These are phyloP conservation scores for Trypanosoma rangeli DNA, from an alignment of 208 protist species.

Conservation along the genomic window DNA sequence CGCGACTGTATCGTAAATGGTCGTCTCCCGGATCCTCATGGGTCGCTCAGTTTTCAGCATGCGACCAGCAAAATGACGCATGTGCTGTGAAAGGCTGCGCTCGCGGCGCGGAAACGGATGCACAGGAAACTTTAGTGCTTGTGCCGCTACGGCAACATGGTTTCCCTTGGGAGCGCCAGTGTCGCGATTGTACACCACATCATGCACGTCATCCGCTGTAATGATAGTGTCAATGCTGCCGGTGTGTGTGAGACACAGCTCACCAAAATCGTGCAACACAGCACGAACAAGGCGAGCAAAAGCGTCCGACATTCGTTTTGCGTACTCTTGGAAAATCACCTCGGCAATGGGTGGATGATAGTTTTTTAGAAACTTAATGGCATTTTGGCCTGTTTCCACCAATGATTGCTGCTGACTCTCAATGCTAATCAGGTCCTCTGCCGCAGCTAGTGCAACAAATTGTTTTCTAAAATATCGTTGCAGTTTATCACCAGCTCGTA, in stretches of 20 bases:
- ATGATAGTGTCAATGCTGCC: slow-evolving; percentile 63
- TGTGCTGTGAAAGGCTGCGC: slow-evolving; percentile 75
- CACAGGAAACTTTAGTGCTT: slow-evolving; percentile 43
- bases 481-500: slow-evolving; percentile 80
- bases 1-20: slow-evolving; percentile 60
- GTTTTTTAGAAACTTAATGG: slow-evolving; percentile 67
- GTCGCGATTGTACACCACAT: slow-evolving; percentile 68
- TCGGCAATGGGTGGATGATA: slow-evolving; percentile 74
- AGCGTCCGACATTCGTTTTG: slow-evolving; percentile 54
- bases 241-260: slow-evolving; percentile 46
- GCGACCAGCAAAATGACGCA: slow-evolving; percentile 38
- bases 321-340: slow-evolving; percentile 62
- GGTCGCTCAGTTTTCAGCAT: slow-evolving; percentile 27
- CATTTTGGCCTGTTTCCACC: slow-evolving; percentile 63
- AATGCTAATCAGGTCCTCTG: slow-evolving; percentile 37
- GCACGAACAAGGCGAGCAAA: slow-evolving; percentile 45
- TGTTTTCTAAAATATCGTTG: slow-evolving; percentile 60
- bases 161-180: slow-evolving; percentile 48
- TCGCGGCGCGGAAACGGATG: slow-evolving; percentile 53
- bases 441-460: slow-evolving; percentile 39
- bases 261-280: slow-evolving; percentile 42
- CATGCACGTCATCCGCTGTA: slow-evolving; percentile 51
- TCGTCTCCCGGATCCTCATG: slow-evolving; percentile 40
- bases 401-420: slow-evolving; percentile 53
- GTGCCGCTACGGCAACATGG: slow-evolving; percentile 34